Evolutionary conservation across 371 early-diverging fungal species (phyloP), one percentile per base, ranked within the genome.

Genomic region (Mucor mucedo): DNA sequence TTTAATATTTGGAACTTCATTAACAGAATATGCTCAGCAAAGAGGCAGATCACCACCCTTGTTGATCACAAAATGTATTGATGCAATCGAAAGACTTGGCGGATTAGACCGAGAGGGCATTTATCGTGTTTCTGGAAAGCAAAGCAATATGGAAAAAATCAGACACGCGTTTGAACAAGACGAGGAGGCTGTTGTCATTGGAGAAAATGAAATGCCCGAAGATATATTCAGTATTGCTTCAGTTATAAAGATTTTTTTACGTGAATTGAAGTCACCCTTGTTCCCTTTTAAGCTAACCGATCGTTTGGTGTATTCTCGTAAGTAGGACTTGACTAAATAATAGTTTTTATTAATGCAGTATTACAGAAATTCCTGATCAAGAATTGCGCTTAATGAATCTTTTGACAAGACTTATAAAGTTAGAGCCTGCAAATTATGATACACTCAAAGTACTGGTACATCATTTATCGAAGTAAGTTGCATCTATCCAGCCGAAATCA

Each of bases 71-170:
- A 80, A 80, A 47, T 87, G 89, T 58, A 72, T 87, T 14, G 79
- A 83, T 21, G 84, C 87, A 16, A 77, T 90, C 53, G 88, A 90
- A 53, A 72, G 78, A 13, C 59, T 84, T 13, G 88, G 86, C 54
- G 89, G 88, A 8, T 50, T 89, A 13, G 82, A 85, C 29, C 77
- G 72, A 27, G 91, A 90, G 66, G 91, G 91, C 21, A 84, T 90
- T 27, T 90, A 90, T 68, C 80, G 91, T 28, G 77, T 90, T 3
- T 80, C 86, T 4, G 91, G 89, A 16, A 83, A 86, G 27, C 82
- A 86, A 35, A 83, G 79, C 32, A 87, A 80, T 45, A 80, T 87
- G 57, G 78, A 78, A 66, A 83, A 82, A 41, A 70, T 90, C 13
- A 83, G 77, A 44, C 76, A 78, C 28, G 69, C 66, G 27, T 82